A percentile compares a stretch with the other conserved stretches of the same genome.
These are phyloP conservation scores for Gastrolobium villosum DNA, from an alignment of 306 rosid species.

Conservation along the genomic window DNA sequence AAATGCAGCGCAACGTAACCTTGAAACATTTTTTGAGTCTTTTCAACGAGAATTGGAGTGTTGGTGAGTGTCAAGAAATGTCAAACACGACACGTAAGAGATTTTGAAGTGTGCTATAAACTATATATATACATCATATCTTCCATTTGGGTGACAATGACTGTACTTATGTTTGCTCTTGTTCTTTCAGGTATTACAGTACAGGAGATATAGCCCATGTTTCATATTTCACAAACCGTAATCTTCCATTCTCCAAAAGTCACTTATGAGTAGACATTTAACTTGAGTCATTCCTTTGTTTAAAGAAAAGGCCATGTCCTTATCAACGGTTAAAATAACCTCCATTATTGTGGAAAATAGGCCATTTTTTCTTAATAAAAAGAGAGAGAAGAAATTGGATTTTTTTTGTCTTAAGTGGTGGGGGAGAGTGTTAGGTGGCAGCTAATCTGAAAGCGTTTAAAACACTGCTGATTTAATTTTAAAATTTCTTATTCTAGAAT, in stretches of 20 bases:
- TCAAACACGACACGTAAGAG: too few relatives aligned
- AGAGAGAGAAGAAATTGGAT: too few relatives aligned
- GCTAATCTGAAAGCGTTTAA: constrained; percentile 10
- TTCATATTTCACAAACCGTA: neutral
- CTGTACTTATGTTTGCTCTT: neutral
- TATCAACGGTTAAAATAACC: neutral
- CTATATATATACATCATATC: neutral
- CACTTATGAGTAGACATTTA: constrained; percentile 1
- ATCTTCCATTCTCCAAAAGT: neutral
- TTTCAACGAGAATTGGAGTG: too few relatives aligned
- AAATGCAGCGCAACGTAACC: too few relatives aligned
- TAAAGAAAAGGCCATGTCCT: neutral
- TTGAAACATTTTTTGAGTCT: too few relatives aligned
- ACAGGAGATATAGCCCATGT: neutral
- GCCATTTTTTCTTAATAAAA: too few relatives aligned
- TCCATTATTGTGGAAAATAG: neutral
- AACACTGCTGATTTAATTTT: constrained; percentile 16
- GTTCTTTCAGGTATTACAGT: neutral
- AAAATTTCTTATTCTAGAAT: neutral
- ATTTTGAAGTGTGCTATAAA: too few relatives aligned
- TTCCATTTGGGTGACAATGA: neutral
- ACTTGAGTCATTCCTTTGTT: neutral
- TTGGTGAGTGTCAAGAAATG: too few relatives aligned
- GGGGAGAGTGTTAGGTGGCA: constrained; percentile 7
- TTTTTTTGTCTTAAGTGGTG: neutral